These are phyloP conservation scores for Candida sp. DNA, from an alignment of 1,139 yeast genomes.

Conservation along the genomic window DNA sequence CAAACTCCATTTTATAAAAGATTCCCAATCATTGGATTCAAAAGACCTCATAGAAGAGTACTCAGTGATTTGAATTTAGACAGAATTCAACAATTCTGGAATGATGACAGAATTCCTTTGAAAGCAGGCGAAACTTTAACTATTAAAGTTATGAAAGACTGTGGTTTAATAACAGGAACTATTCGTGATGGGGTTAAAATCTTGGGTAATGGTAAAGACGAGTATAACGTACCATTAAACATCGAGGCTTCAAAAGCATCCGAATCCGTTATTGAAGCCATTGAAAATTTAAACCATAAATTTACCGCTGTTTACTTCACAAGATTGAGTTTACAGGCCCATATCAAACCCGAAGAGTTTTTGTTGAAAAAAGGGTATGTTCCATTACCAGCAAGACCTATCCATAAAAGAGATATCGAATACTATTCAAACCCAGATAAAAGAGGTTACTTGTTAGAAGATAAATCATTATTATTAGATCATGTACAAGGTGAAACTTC, in stretches of 20 bases:
- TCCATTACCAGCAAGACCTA: conserved; percentile 87
- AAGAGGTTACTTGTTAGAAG: conserved; percentile 68
- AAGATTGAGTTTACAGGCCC: conserved; percentile 64
- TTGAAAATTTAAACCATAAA: conserved; percentile 70
- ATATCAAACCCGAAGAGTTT: conserved; percentile 71
- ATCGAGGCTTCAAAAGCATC: conserved; percentile 87
- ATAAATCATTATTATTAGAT: conserved; percentile 36
- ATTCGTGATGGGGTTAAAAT: conserved; percentile 80
- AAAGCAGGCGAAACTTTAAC: conserved; percentile 63
- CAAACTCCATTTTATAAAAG: conserved; percentile 91
- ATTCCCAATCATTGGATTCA: conserved; percentile 90
- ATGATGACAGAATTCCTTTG: conserved; percentile 67
- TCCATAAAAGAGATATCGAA: conserved; percentile 73
- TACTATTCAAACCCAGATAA: conserved; percentile 70
- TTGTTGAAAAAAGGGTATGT: conserved; percentile 69
- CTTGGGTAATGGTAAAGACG: conserved; percentile 63
- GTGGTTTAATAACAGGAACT: conserved; percentile 70
- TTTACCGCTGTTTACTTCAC: conserved; percentile 75
- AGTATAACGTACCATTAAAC: conserved; percentile 57
- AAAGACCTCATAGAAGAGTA: conserved; percentile 50
- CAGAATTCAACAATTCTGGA: conserved; percentile 59
- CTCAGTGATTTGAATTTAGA: conserved; percentile 54
- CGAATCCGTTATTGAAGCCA: conserved; percentile 62
- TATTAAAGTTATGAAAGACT: conserved; percentile 59
- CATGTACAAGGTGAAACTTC: conserved; percentile 21